phyloP scores from a whole-genome alignment of 2,329 filamentous ascomycete species.

The Madurella mycetomatis region DNA sequence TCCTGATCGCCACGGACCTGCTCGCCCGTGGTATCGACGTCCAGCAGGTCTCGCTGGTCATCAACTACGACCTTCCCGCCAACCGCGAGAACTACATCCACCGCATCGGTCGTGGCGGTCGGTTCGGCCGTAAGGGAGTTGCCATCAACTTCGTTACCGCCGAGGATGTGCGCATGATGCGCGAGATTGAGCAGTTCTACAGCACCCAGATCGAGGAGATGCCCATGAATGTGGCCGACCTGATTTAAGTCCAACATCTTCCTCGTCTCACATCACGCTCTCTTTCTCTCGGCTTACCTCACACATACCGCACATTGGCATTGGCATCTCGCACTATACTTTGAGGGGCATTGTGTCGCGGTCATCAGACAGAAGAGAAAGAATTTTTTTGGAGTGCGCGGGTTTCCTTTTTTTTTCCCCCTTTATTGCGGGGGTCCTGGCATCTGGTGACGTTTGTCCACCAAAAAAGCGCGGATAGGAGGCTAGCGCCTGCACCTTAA shows the following conservation, averaged over 20 bases:
- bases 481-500: slow-evolving; percentile 23
- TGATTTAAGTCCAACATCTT: slow-evolving; percentile 52
- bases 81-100: slow-evolving; percentile 99
- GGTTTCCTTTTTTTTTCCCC: slow-evolving; percentile 17
- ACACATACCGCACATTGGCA: slow-evolving; percentile 22
- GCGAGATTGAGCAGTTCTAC: slow-evolving; percentile 99
- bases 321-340: slow-evolving; percentile 19
- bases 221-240: slow-evolving; percentile 87
- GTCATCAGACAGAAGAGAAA: slow-evolving; percentile 19
- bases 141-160: slow-evolving; percentile 99
- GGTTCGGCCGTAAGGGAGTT: slow-evolving; percentile 99
- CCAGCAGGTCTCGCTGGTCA: slow-evolving; percentile 98
- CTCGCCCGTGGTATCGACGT: slow-evolving; percentile 99
- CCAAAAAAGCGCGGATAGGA: slow-evolving; percentile 25
- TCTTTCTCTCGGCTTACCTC: slow-evolving; percentile 24
- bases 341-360: slow-evolving; percentile 21
- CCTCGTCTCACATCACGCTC: slow-evolving; percentile 13
- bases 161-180: slow-evolving; percentile 99
- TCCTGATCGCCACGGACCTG: slow-evolving; percentile 95
- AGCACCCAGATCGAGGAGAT: slow-evolving; percentile 99
- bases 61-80: slow-evolving; percentile 98
- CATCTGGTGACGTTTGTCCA: slow-evolving; percentile 23
- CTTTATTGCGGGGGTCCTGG: slow-evolving; percentile 17
- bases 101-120: slow-evolving; percentile 97
- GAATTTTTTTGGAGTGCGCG: slow-evolving; percentile 15